A percentile compares a stretch with the other conserved stretches of the same genome.
phyloP scores from a whole-genome alignment of 345 rosid genomes.

The Corchorus capsularis region DNA sequence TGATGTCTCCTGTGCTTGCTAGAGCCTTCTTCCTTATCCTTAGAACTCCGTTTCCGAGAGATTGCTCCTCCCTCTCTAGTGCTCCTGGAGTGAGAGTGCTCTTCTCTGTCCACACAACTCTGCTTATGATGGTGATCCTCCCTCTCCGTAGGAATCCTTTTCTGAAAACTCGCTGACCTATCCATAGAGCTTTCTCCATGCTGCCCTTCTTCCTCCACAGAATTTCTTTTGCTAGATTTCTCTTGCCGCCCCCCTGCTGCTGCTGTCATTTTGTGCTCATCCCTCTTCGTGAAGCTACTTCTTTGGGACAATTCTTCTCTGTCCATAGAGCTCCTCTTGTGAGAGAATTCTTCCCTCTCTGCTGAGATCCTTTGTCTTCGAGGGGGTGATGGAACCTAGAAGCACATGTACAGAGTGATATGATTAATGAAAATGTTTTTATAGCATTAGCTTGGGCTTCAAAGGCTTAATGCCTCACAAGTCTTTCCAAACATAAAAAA shows the following conservation, averaged over 20 bases:
- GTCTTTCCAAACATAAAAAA: neutral
- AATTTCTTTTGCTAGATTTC: neutral
- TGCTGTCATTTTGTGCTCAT: slow-evolving; percentile 40
- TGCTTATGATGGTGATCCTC: slow-evolving; percentile 26
- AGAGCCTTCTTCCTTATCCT: slow-evolving; percentile 19
- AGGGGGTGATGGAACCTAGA: slow-evolving; percentile 88
- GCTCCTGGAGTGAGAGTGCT: slow-evolving; percentile 23
- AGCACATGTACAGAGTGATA: slow-evolving; percentile 13
- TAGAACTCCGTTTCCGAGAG: slow-evolving; percentile 35
- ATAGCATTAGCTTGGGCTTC: slow-evolving; percentile 10
- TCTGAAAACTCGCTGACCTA: slow-evolving; percentile 29
- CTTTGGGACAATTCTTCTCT: slow-evolving; percentile 23
- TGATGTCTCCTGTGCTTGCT: slow-evolving; percentile 21
- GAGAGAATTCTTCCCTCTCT: slow-evolving; percentile 38
- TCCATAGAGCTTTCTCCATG: slow-evolving; percentile 19
- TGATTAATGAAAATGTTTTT: neutral
- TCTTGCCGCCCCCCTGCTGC: slow-evolving; percentile 35
- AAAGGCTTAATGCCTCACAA: too few relatives aligned
- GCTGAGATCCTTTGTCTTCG: slow-evolving; percentile 51
- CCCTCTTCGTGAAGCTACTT: slow-evolving; percentile 34
- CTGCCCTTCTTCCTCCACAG: slow-evolving; percentile 27
- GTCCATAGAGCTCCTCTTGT: slow-evolving; percentile 32
- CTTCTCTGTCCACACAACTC: slow-evolving; percentile 36
- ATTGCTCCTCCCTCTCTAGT: slow-evolving; percentile 31
- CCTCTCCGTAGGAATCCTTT: slow-evolving; percentile 21